Percentiles rank a stretch among this genome's conserved stretches.
Conservation (phyloP, 768 basidiomycete species). For the Trametes cinnabarina region DNA sequence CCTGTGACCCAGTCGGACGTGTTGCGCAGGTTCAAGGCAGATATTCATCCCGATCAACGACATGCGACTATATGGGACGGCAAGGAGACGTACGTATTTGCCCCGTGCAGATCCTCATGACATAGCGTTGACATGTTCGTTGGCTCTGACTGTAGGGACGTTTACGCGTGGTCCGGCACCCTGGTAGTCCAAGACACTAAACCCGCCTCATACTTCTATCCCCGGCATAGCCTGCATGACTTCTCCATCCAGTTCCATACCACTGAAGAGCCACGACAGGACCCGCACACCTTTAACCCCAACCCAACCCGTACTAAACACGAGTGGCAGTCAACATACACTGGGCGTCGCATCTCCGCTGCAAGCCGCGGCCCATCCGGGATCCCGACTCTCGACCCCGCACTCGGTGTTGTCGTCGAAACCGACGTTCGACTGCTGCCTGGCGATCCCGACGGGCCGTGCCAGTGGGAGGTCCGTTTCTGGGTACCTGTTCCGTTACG, state of each 20-base stretch:
- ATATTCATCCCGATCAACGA: slow-evolving; percentile 6
- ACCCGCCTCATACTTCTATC: slow-evolving; percentile 10
- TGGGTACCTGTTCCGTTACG: slow-evolving; percentile 48
- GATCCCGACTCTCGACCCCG: slow-evolving; percentile 1
- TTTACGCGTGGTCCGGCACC: slow-evolving; percentile 15
- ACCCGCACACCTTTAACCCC: slow-evolving; percentile 5
- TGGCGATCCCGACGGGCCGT: slow-evolving; percentile 1
- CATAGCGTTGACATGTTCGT: neutral
- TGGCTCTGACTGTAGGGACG: neutral
- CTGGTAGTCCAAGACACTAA: slow-evolving; percentile 12
- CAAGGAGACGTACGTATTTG: slow-evolving; percentile 1
- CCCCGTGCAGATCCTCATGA: neutral
- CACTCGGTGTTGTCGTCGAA: slow-evolving; percentile 12
- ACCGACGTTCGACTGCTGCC: neutral
- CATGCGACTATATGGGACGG: slow-evolving; percentile 18
- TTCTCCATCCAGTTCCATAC: slow-evolving; percentile 16
- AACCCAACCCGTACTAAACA: neutral
- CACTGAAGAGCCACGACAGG: slow-evolving; percentile 3
- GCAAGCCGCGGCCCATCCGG: neutral
- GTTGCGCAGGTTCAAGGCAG: slow-evolving; percentile 7
- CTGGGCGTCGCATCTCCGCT: neutral
- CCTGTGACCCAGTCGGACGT: neutral
- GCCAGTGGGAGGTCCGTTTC: slow-evolving; percentile 37
- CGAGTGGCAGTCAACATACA: slow-evolving; percentile 5
- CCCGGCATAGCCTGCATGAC: slow-evolving; percentile 8